Percentiles rank a stretch among this genome's conserved stretches.
Conservation (phyloP, 306 rosid species). For the Trifolium repens region DNA sequence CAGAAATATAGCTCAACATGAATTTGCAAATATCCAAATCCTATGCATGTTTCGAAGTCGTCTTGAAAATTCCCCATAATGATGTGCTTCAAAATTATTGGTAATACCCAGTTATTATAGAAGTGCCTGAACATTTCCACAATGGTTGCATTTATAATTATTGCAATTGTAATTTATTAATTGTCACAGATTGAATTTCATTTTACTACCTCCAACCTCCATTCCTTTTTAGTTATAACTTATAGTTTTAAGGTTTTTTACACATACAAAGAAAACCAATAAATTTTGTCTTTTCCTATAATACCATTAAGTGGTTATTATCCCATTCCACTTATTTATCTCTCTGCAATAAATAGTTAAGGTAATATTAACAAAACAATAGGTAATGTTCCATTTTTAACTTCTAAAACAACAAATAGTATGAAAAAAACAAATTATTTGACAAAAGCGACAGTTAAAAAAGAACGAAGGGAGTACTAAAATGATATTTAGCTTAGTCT, state of each 20-base stretch:
- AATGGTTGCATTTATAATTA: constrained; percentile 4
- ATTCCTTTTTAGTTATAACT: background rate
- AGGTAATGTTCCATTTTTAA: background rate
- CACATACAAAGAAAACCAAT: no score
- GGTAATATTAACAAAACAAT: no score
- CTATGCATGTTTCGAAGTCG: background rate
- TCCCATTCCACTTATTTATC: background rate
- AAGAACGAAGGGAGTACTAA: background rate
- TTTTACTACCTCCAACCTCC: background rate
- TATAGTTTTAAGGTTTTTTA: no score
- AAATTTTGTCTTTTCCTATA: no score
- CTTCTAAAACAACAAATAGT: background rate
- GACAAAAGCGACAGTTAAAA: background rate
- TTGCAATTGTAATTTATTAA: background rate
- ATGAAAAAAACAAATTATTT: background rate
- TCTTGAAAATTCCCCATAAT: constrained; percentile 1
- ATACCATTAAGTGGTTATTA: no score
- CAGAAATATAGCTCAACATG: constrained; percentile 16
- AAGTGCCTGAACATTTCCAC: background rate
- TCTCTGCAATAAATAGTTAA: no score
- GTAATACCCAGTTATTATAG: background rate
- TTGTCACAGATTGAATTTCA: background rate
- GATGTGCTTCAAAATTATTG: background rate
- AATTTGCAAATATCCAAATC: constrained; percentile 1
- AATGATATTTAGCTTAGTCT: constrained; percentile 6